phyloP scores from a whole-genome alignment of 192 early-diverging fungal genomes.

The Tieghemiomyces parasiticus region DNA sequence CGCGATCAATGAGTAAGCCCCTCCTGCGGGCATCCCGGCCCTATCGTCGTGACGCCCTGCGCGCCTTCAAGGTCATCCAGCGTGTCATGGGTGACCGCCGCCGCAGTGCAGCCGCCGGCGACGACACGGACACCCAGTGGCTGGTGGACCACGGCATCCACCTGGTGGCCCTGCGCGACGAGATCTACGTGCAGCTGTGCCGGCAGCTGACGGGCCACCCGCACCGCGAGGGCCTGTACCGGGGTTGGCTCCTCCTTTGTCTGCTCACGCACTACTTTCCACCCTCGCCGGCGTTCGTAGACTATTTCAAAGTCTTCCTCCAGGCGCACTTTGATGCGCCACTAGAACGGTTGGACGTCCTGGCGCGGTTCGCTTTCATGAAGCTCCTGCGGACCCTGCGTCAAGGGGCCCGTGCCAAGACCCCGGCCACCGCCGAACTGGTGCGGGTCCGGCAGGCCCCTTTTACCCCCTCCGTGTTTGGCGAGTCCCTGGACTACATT shows the following conservation, averaged over 20 bases:
- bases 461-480: constrained; percentile 77
- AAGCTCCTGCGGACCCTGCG: constrained; percentile 51
- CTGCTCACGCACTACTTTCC: constrained; percentile 78
- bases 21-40: constrained; percentile 70
- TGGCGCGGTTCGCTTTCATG: constrained; percentile 12
- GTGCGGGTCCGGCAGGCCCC: constrained; percentile 64
- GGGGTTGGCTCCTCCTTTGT: constrained; percentile 78
- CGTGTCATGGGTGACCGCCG: constrained; percentile 63
- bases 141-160: constrained; percentile 64
- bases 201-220: constrained; percentile 78
- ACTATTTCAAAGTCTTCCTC: constrained; percentile 69
- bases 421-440: constrained; percentile 48
- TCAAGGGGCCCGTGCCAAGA: constrained; percentile 65
- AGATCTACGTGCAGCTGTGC: constrained; percentile 88
- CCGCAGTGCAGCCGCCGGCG: constrained; percentile 16
- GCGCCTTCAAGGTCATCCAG: constrained; percentile 74
- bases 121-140: constrained; percentile 53
- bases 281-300: constrained; percentile 74
- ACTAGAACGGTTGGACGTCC: constrained; percentile 31
- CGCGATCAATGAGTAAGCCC: constrained; percentile 60
- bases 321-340: constrained; percentile 37
- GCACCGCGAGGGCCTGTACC: constrained; percentile 40
- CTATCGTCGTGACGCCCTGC: constrained; percentile 72
- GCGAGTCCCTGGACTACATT: constrained; percentile 73
- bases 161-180: constrained; percentile 70